Conservation (phyloP, 1,284 basidiomycete species). For the Thelephora terrestris region DNA sequence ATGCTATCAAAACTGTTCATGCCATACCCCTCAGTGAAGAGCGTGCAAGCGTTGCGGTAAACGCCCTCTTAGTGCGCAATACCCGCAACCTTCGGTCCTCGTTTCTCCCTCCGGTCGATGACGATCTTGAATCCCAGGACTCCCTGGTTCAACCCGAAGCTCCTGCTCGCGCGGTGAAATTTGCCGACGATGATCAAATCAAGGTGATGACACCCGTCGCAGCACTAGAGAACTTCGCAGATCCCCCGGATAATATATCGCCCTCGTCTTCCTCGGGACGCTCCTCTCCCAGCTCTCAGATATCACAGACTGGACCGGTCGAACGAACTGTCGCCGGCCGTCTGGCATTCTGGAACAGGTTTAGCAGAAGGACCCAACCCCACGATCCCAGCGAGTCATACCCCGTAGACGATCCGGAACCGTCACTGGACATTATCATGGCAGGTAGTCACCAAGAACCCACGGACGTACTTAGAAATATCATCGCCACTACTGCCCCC, state of each 20-base stretch:
- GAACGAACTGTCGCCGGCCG: constrained; percentile 52
- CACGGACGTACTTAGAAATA: constrained; percentile 39
- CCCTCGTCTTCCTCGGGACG: constrained; percentile 37
- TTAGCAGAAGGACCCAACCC: constrained; percentile 31
- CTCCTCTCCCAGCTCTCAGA: constrained; percentile 44
- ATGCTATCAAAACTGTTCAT: constrained; percentile 52
- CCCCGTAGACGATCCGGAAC: constrained; percentile 25
- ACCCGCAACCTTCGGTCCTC: constrained; percentile 34
- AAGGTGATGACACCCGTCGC: constrained; percentile 30
- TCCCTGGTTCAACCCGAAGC: neutral
- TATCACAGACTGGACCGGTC: constrained; percentile 39
- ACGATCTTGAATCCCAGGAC: constrained; percentile 5
- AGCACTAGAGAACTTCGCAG: constrained; percentile 15
- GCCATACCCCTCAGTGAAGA: constrained; percentile 58
- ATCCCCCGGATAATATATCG: constrained; percentile 2
- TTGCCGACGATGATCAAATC: constrained; percentile 32
- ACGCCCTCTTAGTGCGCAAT: constrained; percentile 40
- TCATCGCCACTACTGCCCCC: constrained; percentile 48
- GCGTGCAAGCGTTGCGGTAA: constrained; percentile 41
- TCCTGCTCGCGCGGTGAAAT: constrained; percentile 34
- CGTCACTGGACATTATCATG: constrained; percentile 41
- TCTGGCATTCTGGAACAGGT: constrained; percentile 62
- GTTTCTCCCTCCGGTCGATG: constrained; percentile 21
- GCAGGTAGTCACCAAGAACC: constrained; percentile 37
- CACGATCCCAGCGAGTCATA: constrained; percentile 5